phyloP scores from a whole-genome alignment of 2,329 filamentous ascomycete species.

The Epichloe baconii region DNA sequence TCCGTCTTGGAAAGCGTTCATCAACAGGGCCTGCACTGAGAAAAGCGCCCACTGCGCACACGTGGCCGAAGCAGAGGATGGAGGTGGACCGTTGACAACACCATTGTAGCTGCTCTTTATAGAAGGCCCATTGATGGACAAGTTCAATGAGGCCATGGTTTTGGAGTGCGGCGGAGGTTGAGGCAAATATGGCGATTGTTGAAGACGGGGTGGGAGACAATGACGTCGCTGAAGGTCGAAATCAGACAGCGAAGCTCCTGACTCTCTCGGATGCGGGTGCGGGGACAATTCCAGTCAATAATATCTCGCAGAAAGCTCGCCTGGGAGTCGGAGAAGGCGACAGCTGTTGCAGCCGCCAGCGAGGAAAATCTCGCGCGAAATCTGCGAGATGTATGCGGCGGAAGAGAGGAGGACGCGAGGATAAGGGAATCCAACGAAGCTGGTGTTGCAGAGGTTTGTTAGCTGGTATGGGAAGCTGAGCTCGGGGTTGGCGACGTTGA shows the following conservation, averaged over 20 bases:
- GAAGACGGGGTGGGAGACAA: not conserved
- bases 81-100: conserved; percentile 39
- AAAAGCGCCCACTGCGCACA: conserved; percentile 90
- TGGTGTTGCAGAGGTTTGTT: conserved; percentile 6
- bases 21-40: conserved; percentile 79
- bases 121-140: conserved; percentile 65
- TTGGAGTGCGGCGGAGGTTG: not conserved
- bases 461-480: conserved; percentile 5
- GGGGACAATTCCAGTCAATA: not conserved
- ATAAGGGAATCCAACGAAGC: not conserved
- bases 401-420: not conserved
- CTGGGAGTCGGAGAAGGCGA: not conserved
- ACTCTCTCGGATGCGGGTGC: not conserved
- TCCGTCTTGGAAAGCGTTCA: conserved; percentile 83
- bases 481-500: conserved; percentile 8
- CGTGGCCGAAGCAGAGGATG: conserved; percentile 56
- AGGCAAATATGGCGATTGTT: not conserved
- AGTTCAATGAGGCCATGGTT: conserved; percentile 66
- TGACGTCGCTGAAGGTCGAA: not conserved
- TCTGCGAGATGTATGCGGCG: not conserved
- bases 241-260: not conserved
- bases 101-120: conserved; percentile 70
- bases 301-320: not conserved
- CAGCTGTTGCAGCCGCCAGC: not conserved
- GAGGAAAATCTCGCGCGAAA: not conserved